Conservation (phyloP, 1,139 yeast genomes). For the Geotrichum reessii region DNA sequence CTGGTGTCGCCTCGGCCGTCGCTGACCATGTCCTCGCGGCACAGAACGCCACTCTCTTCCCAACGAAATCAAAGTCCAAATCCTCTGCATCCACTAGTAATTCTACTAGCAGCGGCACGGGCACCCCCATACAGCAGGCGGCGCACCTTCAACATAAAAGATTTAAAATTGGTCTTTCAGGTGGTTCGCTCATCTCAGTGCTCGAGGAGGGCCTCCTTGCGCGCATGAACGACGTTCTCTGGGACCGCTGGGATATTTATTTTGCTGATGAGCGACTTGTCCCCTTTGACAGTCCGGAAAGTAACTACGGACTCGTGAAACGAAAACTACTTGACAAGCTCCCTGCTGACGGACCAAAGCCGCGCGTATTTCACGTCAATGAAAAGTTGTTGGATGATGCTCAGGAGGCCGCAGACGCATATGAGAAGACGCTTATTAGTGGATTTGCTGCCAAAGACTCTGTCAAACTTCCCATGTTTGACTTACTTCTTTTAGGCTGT, state of each 20-base stretch:
- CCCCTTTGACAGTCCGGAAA: constrained; percentile 74
- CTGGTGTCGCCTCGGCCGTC: constrained; percentile 90
- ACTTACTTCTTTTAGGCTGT: constrained; percentile 82
- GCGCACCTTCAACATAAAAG: constrained; percentile 38
- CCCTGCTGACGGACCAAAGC: constrained; percentile 44
- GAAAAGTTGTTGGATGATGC: constrained; percentile 74
- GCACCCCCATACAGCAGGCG: constrained; percentile 14
- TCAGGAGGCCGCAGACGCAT: constrained; percentile 89
- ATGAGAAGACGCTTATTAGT: constrained; percentile 76
- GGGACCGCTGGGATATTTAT: constrained; percentile 95
- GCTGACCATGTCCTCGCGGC: constrained; percentile 88
- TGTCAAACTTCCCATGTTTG: constrained; percentile 92
- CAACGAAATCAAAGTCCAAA: constrained; percentile 17
- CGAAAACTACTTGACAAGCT: constrained; percentile 72
- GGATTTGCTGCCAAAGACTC: constrained; percentile 97
- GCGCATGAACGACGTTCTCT: constrained; percentile 61
- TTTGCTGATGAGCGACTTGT: constrained; percentile 96
- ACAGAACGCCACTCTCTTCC: constrained; percentile 58
- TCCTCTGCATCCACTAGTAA: constrained; percentile 7
- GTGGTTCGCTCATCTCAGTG: constrained; percentile 86
- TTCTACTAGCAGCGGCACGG: constrained; percentile 2
- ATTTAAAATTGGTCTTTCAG: constrained; percentile 85
- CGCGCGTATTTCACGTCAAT: constrained; percentile 77
- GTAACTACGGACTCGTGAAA: constrained; percentile 87
- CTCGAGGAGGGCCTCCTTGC: constrained; percentile 75